These are phyloP conservation scores for Pythium grandisporangium DNA, from an alignment of 352 stramenopile species.

Conservation along the genomic window DNA sequence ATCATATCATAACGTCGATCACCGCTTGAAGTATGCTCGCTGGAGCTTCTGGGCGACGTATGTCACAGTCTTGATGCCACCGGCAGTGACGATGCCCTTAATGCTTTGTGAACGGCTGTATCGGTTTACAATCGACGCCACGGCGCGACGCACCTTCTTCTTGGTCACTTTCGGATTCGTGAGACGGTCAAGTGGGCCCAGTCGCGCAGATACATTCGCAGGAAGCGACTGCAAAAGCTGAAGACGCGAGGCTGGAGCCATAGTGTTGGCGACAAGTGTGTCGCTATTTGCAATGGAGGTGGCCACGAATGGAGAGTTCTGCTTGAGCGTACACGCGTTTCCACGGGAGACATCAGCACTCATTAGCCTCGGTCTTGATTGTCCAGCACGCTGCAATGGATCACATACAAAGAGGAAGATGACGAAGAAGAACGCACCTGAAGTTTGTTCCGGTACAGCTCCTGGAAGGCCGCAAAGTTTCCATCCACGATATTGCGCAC, in stretches of 20 bases:
- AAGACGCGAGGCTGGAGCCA: conserved; percentile 19
- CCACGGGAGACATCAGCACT: too few species aligned
- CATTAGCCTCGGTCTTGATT: too few species aligned
- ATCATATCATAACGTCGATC: too few species aligned
- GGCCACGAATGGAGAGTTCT: conserved; percentile 60
- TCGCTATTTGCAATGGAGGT: conserved; percentile 32
- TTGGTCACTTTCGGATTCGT: conserved; percentile 27
- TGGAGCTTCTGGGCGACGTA: conserved; percentile 84
- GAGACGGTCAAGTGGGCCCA: conserved; percentile 19
- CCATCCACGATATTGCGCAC: conserved; percentile 88
- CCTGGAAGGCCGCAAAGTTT: conserved; percentile 64
- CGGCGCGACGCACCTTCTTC: conserved; percentile 54
- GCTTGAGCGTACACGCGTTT: too few species aligned
- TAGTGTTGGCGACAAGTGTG: conserved; percentile 39
- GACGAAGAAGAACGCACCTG: conserved; percentile 21
- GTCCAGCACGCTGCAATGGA: background rate
- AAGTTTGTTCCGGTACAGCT: conserved; percentile 72
- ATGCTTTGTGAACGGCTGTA: conserved; percentile 85
- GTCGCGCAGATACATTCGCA: conserved; percentile 29
- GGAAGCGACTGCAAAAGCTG: conserved; percentile 43
- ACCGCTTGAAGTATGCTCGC: conserved; percentile 66
- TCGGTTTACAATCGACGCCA: conserved; percentile 65
- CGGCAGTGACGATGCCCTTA: conserved; percentile 83
- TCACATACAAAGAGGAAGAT: background rate
- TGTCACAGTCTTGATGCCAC: conserved; percentile 63